phyloP scores from a whole-genome alignment of 1,284 basidiomycete genomes.

The Athelia sp. region DNA sequence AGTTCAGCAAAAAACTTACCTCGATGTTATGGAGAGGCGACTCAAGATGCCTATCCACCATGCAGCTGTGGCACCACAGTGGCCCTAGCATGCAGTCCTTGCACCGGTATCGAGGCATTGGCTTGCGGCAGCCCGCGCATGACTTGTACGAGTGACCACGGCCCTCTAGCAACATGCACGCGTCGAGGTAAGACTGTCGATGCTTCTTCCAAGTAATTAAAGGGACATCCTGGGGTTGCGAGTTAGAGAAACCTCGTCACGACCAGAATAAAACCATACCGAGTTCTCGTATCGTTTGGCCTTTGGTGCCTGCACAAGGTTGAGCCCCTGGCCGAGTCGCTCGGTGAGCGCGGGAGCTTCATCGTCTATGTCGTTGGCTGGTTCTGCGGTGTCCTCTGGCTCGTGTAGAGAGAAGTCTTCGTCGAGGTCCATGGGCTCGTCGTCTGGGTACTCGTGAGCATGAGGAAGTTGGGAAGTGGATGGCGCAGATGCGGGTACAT shows the following conservation, averaged over 20 bases:
- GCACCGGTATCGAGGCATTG: neutral
- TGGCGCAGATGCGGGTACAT: too few relatives aligned
- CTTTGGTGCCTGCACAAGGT: too few relatives aligned
- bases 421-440: too few relatives aligned
- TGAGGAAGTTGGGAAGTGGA: too few relatives aligned
- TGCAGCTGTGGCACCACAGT: neutral
- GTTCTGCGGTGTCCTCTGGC: too few relatives aligned
- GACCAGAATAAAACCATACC: neutral
- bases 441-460: too few relatives aligned
- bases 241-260: neutral
- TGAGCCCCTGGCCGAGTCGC: too few relatives aligned
- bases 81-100: neutral
- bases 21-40: neutral
- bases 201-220: neutral
- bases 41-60: neutral
- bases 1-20: neutral
- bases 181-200: neutral
- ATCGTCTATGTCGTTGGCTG: too few relatives aligned
- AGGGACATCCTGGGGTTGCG: neutral
- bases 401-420: too few relatives aligned
- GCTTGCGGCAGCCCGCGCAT: neutral
- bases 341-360: too few relatives aligned
- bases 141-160: neutral
- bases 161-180: neutral
- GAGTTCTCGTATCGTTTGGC: conserved; percentile 1